Conservation (phyloP, 2,329 filamentous ascomycete genomes). For the Huntiella bhutanensis region DNA sequence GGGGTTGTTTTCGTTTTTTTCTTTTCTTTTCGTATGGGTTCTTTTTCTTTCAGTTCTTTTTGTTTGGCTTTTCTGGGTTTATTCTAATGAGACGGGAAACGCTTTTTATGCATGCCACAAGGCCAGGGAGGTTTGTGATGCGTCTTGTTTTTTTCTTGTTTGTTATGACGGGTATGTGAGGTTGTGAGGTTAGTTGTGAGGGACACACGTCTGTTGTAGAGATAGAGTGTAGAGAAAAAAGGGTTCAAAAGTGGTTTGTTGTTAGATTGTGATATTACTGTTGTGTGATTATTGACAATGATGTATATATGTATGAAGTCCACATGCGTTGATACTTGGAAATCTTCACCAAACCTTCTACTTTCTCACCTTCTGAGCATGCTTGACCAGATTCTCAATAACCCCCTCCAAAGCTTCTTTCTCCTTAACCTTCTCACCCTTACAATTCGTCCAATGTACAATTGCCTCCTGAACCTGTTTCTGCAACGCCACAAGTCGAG, state of each 20-base stretch:
- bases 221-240: background rate
- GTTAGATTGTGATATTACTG: background rate
- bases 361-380: constrained; percentile 70
- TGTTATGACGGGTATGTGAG: no score
- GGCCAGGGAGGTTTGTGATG: background rate
- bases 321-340: no score
- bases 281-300: background rate
- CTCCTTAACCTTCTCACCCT: constrained; percentile 74
- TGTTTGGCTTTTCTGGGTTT: background rate
- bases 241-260: background rate
- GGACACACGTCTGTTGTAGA: no score
- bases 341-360: constrained; percentile 19
- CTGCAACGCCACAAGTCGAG: constrained; percentile 48
- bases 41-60: background rate
- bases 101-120: background rate
- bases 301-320: no score
- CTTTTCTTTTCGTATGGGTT: background rate
- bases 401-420: constrained; percentile 90
- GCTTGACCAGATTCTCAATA: constrained; percentile 89
- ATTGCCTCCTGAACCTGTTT: constrained; percentile 56
- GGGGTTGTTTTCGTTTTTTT: background rate
- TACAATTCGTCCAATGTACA: constrained; percentile 72
- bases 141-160: background rate
- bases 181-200: no score
- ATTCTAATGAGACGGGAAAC: constrained; percentile 5